Evolutionary conservation across 2,329 filamentous ascomycete species (phyloP), one percentile per base, ranked within the genome.

Genomic region (Fusarium lyarnte): DNA sequence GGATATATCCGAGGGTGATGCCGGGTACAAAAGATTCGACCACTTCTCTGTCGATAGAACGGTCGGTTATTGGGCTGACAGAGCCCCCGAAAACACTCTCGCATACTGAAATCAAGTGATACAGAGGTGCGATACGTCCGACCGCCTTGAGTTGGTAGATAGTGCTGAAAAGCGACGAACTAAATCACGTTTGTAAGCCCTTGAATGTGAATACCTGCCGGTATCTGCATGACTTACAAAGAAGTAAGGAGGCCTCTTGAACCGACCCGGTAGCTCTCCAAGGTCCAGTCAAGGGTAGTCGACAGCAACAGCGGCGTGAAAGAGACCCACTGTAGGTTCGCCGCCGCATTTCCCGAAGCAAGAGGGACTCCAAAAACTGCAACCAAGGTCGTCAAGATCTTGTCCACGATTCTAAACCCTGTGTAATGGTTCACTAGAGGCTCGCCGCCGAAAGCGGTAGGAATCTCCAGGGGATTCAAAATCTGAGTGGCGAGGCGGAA

Each of bases 211-310:
- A 29, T 29, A 29, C 27, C 8, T 29, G 27, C 8, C 27, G 8
- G 8, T 29, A 29, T 29, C 31, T 25, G 3, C 1, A 3, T 3
- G 6, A 43, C 65, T 62, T 36, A 68, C 63, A 49, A 17, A 0
- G 65, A 68, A 0, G 63, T 55, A 0, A 39, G 2, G 0, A 68
- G 55, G 3, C 49, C 33, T 5, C 23, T 42, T 3, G 42, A 51
- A 7, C 63, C 57, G 4, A 8, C 17, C 1, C 63, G 49, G 5
- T 68, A 55, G 6, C 63, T 45, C 6, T 68, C 65, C 8, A 68
- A 14, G 4, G 63, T 68, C 65, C 65, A 68, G 38, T 68, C 65
- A 3, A 68, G 33, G 0, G 38, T 41, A 0, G 65, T 63, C 2
- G 65, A 68, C 1, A 49, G 0, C 0, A 68, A 0, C 3, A 68